Base-by-base conservation (phyloP, 2,329 filamentous ascomycete genomes). In the Teratosphaeriaceae sp. region DNA sequence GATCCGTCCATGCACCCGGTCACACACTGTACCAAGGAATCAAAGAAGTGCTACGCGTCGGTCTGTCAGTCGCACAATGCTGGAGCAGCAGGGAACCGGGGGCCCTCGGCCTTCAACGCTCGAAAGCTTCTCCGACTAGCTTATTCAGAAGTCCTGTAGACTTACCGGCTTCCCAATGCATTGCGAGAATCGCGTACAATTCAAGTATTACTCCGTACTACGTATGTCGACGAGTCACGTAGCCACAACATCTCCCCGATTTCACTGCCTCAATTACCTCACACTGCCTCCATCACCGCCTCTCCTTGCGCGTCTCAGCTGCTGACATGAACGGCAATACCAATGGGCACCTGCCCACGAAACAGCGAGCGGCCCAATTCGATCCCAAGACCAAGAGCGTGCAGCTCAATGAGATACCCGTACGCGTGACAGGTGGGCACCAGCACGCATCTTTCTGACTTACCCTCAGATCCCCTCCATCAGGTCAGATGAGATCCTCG, bases 341-440 rank as follows among this genome's bases (percentile, higher is more conserved):
- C 23, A 41, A 42, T 27, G 43, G 43, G 15, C n/a, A 44, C 13
- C 20, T 51, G n/a, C 48, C 48, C 2, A 19, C 38, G 7, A 49
- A 34, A 3, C 48, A 51, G 36, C 42, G 43, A 37, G 48, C 46
- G 4, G 48, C 48, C 5, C 48, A 51, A 8, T 51, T 51, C 44
- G 39, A 51, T 16, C 48, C 48, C 1, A 44, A 22, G 20, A 38
- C 40, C 30, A 37, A 48, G 19, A 38, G 30, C 7, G 45, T 48
- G n/a, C 35, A 34, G 5, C 43, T 50, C 33, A 50, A 48, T 37
- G 45, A 50, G 18, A 34, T 50, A 6, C 40, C 48, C 11, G 45
- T 50, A 34, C 40, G 44, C 16, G 11, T 23, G 24, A 13, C 6
- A 20, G 21, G 15, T 3, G 2, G 8, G 19, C 16, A 9, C 37